These are phyloP conservation scores for Saraca asoca DNA, from an alignment of 331 rosid genomes.

Conservation along the genomic window DNA sequence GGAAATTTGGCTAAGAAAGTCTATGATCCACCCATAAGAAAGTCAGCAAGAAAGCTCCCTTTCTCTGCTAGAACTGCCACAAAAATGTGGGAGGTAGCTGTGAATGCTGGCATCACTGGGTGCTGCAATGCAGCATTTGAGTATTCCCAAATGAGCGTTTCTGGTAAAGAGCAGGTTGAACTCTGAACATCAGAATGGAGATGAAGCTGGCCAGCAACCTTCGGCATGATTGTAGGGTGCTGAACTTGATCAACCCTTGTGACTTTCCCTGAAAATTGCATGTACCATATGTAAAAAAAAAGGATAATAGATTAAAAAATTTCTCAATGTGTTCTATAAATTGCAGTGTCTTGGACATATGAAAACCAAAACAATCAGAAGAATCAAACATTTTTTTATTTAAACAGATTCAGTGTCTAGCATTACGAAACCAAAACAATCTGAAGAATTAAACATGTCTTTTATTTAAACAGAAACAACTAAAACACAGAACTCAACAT, in stretches of 20 bases:
- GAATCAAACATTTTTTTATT: too few species aligned
- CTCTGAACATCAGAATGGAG: constrained; percentile 48
- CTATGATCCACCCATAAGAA: constrained; percentile 94
- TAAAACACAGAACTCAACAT: too few species aligned
- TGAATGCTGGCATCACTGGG: constrained; percentile 57
- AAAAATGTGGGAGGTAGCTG: constrained; percentile 66
- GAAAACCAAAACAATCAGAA: too few species aligned
- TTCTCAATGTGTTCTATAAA: too few species aligned
- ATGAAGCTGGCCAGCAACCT: constrained; percentile 68
- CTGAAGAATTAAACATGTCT: too few species aligned
- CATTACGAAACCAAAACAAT: too few species aligned
- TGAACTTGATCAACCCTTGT: constrained; percentile 75
- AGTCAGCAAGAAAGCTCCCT: constrained; percentile 64
- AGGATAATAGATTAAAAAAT: too few species aligned
- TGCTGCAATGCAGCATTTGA: constrained; percentile 65
- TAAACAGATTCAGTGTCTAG: too few species aligned
- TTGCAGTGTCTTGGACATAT: too few species aligned
- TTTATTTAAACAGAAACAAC: too few species aligned
- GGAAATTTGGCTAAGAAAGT: constrained; percentile 37
- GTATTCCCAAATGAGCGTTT: constrained; percentile 61
- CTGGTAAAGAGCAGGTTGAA: constrained; percentile 51
- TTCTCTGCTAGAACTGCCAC: constrained; percentile 83
- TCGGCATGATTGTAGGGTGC: constrained; percentile 71
- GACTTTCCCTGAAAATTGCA: constrained; percentile 38
- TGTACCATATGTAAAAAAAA: constrained; percentile 24